phyloP scores from a whole-genome alignment of 371 early-diverging fungal species.

The Lichtheimia hyalospora region DNA sequence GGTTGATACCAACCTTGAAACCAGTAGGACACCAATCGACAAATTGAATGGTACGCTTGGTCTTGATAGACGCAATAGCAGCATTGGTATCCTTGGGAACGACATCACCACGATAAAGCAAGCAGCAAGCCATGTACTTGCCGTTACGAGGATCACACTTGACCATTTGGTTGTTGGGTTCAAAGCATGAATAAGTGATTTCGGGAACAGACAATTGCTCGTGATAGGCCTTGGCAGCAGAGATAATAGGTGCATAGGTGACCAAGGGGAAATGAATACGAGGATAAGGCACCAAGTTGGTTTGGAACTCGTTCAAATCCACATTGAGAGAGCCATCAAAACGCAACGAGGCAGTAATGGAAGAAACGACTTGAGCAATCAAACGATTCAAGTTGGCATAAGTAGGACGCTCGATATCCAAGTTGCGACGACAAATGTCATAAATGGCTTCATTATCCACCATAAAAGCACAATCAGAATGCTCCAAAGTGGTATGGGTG shows the following conservation, averaged over 20 bases:
- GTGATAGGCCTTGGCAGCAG: conserved; percentile 87
- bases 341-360: conserved; percentile 98
- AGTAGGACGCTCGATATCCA: conserved; percentile 95
- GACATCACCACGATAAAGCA: conserved; percentile 93
- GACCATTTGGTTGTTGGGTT: conserved; percentile 94
- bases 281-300: conserved; percentile 96
- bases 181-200: conserved; percentile 90
- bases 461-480: conserved; percentile 91
- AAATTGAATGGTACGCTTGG: conserved; percentile 87
- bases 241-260: conserved; percentile 90
- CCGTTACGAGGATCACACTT: conserved; percentile 92
- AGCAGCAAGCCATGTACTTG: conserved; percentile 94
- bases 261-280: conserved; percentile 95
- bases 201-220: conserved; percentile 87
- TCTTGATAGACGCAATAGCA: conserved; percentile 86
- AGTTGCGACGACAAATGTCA: conserved; percentile 96
- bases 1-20: conserved; percentile 82
- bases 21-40: conserved; percentile 98
- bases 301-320: conserved; percentile 95
- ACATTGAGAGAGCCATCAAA: conserved; percentile 96
- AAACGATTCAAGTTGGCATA: conserved; percentile 97
- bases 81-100: conserved; percentile 82
- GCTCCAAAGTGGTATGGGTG: conserved; percentile 94
- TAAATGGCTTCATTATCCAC: conserved; percentile 95
- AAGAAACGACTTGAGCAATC: conserved; percentile 98